These are phyloP conservation scores for Phoma sp. DNA, from an alignment of 2,329 filamentous ascomycete genomes.

Conservation along the genomic window DNA sequence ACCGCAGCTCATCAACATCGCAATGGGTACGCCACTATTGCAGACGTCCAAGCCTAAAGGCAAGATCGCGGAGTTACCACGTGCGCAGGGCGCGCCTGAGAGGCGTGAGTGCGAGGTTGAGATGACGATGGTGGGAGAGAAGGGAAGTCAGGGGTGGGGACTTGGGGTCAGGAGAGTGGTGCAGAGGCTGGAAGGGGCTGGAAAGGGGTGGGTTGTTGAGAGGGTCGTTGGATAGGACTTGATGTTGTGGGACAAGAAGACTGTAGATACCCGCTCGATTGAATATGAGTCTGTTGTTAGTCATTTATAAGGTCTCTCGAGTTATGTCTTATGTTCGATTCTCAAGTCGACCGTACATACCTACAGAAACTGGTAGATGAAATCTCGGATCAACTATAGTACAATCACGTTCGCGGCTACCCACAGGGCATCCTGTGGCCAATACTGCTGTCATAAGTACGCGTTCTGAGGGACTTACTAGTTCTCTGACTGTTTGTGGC, in stretches of 20 bases:
- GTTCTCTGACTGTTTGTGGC: no score
- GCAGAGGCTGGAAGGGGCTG: conserved; percentile 74
- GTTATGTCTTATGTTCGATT: no score
- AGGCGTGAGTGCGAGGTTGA: conserved; percentile 82
- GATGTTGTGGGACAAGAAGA: not conserved
- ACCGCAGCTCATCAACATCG: conserved; percentile 76
- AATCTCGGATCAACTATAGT: no score
- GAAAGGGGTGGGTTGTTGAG: conserved; percentile 74
- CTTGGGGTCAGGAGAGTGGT: conserved; percentile 83
- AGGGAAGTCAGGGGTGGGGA: conserved; percentile 75
- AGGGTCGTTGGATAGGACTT: conserved; percentile 49
- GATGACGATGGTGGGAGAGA: conserved; percentile 75
- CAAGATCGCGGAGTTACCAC: conserved; percentile 65
- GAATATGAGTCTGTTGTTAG: no score
- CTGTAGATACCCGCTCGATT: no score
- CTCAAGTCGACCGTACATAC: no score
- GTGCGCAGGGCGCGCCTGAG: conserved; percentile 48
- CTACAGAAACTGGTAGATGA: no score
- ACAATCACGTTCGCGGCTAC: no score
- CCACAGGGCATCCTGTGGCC: no score
- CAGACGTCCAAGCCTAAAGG: conserved; percentile 90
- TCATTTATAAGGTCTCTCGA: no score
- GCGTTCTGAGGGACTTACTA: no score
- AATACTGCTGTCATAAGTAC: no score
- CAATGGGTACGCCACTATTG: conserved; percentile 83